These are phyloP conservation scores for Arthrocladium fulminans DNA, from an alignment of 2,329 filamentous ascomycete species.

Conservation along the genomic window DNA sequence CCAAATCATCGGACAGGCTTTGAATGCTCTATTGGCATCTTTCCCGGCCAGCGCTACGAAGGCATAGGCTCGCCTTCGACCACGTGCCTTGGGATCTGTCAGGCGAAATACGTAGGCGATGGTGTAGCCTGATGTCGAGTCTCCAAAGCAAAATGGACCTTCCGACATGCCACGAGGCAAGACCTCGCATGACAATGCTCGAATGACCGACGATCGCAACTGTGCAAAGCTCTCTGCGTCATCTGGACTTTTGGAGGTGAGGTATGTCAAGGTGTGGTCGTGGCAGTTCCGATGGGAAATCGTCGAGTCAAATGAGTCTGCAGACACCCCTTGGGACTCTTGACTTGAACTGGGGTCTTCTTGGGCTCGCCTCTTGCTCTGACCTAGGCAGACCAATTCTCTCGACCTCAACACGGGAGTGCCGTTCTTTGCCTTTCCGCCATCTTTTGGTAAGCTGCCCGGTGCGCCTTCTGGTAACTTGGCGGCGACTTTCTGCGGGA, in stretches of 20 bases:
- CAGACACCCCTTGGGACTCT: slow-evolving; percentile 29
- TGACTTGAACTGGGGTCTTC: slow-evolving; percentile 22
- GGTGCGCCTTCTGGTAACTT: slow-evolving; percentile 46
- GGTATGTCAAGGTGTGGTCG: slow-evolving; percentile 49
- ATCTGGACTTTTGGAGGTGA: slow-evolving; percentile 49
- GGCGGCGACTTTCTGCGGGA: slow-evolving; percentile 47
- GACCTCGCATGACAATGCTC: slow-evolving; percentile 49
- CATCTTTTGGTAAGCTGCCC: slow-evolving; percentile 41
- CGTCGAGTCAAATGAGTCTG: slow-evolving; percentile 32
- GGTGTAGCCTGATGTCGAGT: slow-evolving; percentile 48
- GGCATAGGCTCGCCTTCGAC: slow-evolving; percentile 48
- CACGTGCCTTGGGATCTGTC: slow-evolving; percentile 49
- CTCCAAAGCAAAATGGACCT: slow-evolving; percentile 51
- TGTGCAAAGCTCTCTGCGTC: slow-evolving; percentile 46
- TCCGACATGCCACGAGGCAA: slow-evolving; percentile 48
- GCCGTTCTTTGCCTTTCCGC: slow-evolving; percentile 38
- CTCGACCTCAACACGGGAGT: slow-evolving; percentile 49
- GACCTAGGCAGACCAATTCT: slow-evolving; percentile 44
- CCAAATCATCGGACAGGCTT: slow-evolving; percentile 42
- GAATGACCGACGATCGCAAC: slow-evolving; percentile 49
- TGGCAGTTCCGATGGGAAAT: slow-evolving; percentile 32
- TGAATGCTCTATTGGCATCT: slow-evolving; percentile 40
- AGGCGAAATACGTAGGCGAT: slow-evolving; percentile 53
- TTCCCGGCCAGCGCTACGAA: slow-evolving; percentile 49
- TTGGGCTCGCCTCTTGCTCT: slow-evolving; percentile 1